Base-by-base conservation (phyloP, 192 early-diverging fungal species). In the Rhizoclosmatium sp. region DNA sequence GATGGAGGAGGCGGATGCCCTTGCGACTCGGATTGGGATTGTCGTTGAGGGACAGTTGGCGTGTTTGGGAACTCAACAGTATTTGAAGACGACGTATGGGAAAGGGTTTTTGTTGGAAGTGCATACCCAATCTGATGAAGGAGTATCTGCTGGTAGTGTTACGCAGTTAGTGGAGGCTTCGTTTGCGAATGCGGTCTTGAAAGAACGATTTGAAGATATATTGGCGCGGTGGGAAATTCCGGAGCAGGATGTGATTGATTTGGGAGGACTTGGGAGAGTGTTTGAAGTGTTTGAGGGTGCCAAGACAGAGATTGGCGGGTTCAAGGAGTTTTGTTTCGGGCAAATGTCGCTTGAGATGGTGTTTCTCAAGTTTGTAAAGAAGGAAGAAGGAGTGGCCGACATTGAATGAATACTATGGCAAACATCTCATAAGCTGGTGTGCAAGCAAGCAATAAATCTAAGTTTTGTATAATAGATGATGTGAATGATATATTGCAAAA, bases 261-360 rank as follows among this genome's bases (percentile, higher is more conserved):
- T 61, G 40, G 62, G 69, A 31, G 80, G 72, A 1, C 19, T 91
- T 31, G 83, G 85, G 9, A 78, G 76, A 61, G 75, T 88, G n/a
- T 90, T 92, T 76, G 78, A 80, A 40, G 40, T 84, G 9, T 76
- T 92, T 71, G 85, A 88, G 60, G 62, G 67, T 47, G 61, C 69
- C 45, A 81, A 85, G 42, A 41, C 42, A 7, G 47, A 31, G 16
- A 7, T 62, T 1, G 62, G 80, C 2, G 83, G 84, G 10, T 78
- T 92, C 64, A 68, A 79, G 49, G 89, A 91, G 58, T 92, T 88
- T 67, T 85, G 84, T 31, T 86, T 91, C 42, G 85, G 86, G 45
- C 91, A 91, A 76, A 86, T 90, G 3, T 89, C 87, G 1, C 72
- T 92, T 44, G 88, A 90, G 47, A 85, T 90, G 65, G 88, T 91